Evolutionary conservation across 2,329 filamentous ascomycete species (phyloP).

Genomic region (Colletotrichum cordylinicola): DNA sequence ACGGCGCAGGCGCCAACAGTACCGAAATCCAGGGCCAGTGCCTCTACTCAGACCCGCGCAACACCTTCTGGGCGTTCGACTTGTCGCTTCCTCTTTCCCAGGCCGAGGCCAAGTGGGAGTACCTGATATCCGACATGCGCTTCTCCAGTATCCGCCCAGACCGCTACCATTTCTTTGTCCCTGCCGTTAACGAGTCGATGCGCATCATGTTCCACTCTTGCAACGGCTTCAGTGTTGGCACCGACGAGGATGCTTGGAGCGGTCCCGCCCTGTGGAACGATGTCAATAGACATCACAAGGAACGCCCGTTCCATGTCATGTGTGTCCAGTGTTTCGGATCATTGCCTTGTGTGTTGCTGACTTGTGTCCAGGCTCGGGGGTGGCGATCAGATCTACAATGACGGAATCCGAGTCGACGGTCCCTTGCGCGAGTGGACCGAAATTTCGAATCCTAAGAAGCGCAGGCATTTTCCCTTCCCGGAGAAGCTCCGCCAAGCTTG

Average conservation of each 20-base stretch:
- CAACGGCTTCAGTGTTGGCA: constrained; percentile 92
- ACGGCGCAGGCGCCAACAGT: background rate
- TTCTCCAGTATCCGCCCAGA: constrained; percentile 64
- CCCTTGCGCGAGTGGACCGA: constrained; percentile 84
- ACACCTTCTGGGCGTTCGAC: constrained; percentile 95
- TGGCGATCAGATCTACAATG: constrained; percentile 96
- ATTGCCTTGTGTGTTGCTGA: constrained; percentile 23
- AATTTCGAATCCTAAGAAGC: constrained; percentile 83
- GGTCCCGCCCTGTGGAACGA: constrained; percentile 96
- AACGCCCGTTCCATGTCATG: constrained; percentile 91
- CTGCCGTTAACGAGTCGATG: constrained; percentile 85
- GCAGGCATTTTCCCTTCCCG: constrained; percentile 79
- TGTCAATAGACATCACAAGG: constrained; percentile 81
- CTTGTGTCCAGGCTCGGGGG: constrained; percentile 73
- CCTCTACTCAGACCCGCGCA: constrained; percentile 68
- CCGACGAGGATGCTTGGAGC: constrained; percentile 84
- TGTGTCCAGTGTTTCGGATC: constrained; percentile 37
- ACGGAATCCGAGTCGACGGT: constrained; percentile 84
- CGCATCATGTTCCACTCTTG: constrained; percentile 99
- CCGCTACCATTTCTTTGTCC: constrained; percentile 82
- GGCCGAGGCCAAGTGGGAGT: constrained; percentile 78
- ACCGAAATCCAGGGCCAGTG: constrained; percentile 54
- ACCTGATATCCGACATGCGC: constrained; percentile 71
- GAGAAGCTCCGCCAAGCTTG: constrained; percentile 81
- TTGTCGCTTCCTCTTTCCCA: constrained; percentile 77